Evolutionary conservation across 306 rosid species (phyloP), one percentile per base, ranked within the genome.

Genomic region (Citrullus amarus): DNA sequence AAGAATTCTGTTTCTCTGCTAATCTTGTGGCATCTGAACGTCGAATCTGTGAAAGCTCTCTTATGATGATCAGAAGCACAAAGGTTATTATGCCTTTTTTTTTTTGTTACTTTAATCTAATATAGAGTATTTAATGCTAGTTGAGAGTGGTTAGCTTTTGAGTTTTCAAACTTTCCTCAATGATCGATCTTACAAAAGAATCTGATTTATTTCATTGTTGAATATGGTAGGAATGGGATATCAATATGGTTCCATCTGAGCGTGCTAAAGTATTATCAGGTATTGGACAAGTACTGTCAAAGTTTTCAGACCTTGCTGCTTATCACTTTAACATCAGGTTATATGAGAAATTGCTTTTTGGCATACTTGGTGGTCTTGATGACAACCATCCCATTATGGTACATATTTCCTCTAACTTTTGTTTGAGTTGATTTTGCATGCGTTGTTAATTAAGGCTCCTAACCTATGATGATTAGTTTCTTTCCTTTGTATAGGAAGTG

Each of bases 271-370:
- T 84, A 76, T 75, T 86, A 44, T 82, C 85, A 34, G 80, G 59
- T 78, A 77, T 88, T 32, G 80, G 81, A 76, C 82, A 79, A 54
- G 81, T 72, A 63, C 85, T 84, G 76, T 80, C 82, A 34, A 81
- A 81, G 68, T 74, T 86, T 73, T 84, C 91, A 46, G 85, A 82
- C 79, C 80, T 86, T 71, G 74, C 87, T 80, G 88, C 60, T 25
- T 88, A 86, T 79, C 88, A 84, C 80, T 81, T 86, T 78, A 88
- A 88, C 77, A 68, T 88, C 69, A 81, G 87, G 80, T 76, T 88
- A 44, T 88, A 88, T 46, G 88, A 84, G 86, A 88, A 81, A 81
- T 76, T 88, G 76, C 88, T 88, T 48, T 72, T 86, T 53, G 80
- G 88, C 3, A 53, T 88, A 34, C 80, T 88, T 82, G 91, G 86